Evolutionary conservation across 106 monocot species (phyloP), one percentile per base, ranked within the genome.

Genomic region (Ottelia alismoides): DNA sequence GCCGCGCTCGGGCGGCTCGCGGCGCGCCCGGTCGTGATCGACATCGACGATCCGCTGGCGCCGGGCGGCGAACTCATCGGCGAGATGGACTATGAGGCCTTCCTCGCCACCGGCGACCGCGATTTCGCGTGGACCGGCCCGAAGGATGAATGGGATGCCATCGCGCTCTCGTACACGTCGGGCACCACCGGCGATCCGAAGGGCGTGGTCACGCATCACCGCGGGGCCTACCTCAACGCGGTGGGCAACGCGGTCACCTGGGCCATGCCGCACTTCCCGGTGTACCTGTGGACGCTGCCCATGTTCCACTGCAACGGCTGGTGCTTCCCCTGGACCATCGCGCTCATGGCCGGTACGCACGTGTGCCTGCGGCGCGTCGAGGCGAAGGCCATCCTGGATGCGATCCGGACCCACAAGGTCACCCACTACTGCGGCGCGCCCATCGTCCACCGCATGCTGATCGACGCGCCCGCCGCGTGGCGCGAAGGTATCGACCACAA

Each of bases 221-320:
- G 94, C 1, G 88, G 88, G 1, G 93, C 88, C 11, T 93, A 84
- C 52, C 65, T 93, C 51, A 84, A 78, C 71, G 78, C 88, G 2
- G 22, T 88, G 22, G 73, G 62, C 53, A 70, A 78, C 2, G 70
- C 88, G 22, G 75, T 94, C 7, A 80, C 84, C 28, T 94, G 93
- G 93, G 84, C 65, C 1, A 83, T 94, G 1, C 70, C 65, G 1
- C 18, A 27, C 18, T 75, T 83, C 51, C 88, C 88, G 1, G 93
- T 94, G 2, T 94, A 94, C 58, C 49, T 88, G 2, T 94, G 88
- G 93, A 72, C 93, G 0, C 72, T 94, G 18, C 87, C 88, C 21
- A 94, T 94, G 93, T 94, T 94, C 56, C 93, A 94, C 47, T 94
- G 93, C 68, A 94, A 94, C 53, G 93, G 88, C 0, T 94, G 93